Evolutionary conservation across 768 basidiomycete species (phyloP), one percentile per base, ranked within the genome.

Genomic region (Ramaria sp.): DNA sequence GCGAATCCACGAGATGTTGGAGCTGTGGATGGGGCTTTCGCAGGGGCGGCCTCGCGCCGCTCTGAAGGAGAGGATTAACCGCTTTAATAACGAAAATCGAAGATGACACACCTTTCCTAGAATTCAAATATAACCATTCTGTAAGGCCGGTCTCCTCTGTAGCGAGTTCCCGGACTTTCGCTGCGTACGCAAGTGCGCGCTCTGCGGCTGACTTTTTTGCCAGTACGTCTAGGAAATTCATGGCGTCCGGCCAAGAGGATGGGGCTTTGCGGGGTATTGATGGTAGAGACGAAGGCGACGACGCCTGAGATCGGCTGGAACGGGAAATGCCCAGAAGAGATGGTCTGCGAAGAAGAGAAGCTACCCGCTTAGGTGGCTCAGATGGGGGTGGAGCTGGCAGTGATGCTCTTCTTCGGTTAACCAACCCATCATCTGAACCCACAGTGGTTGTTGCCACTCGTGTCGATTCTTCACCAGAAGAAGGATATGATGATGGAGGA

Each of bases 151-250:
- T 86, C 63, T 91, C 86, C 64, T 80, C 82, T 59, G 75, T 72
- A 54, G 81, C 80, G 19, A 94, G 68, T 65, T 92, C 88, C 64
- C 90, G 89, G 61, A 93, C 88, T 72, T 91, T 93, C 62, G 74
- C 71, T 24, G 86, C 84, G 63, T 93, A 94, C 38, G 82, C 79
- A 22, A 71, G 65, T 59, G 84, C 87, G 49, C 91, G 77, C 63
- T 92, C 91, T 4, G 79, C 59, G 2, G 84, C 63, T 30, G 75
- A 82, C 60, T 72, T 78, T 67, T 76, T 75, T 13, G 69, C 65
- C 31, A 74, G 63, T 3, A 93, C 74, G 64, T 94, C 88, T 45
- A 76, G 72, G 63, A 78, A 87, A 61, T 76, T 75, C 82, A 93
- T 79, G 12, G 87, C 85, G 45, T 81, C 71, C 2, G 88, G 88